Evolutionary conservation across 345 rosid species (phyloP), one percentile per base, ranked within the genome.

Genomic region (Euphorbia tirucalli): DNA sequence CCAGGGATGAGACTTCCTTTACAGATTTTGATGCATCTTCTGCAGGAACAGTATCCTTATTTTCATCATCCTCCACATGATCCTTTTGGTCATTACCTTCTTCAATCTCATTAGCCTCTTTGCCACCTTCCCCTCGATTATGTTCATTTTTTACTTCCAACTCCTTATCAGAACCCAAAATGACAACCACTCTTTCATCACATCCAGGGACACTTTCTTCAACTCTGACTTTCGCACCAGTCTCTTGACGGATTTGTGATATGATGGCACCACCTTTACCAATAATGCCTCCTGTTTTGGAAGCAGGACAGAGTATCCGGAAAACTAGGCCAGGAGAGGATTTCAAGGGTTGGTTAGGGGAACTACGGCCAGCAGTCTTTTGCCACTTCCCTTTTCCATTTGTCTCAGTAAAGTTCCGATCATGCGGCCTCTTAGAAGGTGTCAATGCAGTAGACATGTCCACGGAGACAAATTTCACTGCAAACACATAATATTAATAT

Each of bases 341-440:
- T 62, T 76, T 85, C 14, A 41, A 37, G 37, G 82, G 52, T 43
- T 72, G 80, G 21, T 62, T 74, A 43, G 71, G 75, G 7, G 73
- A 68, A 79, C 64, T 50, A 46, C 64, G 32, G 32, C 73, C 75
- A 11, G 68, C 71, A 22, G 81, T 78, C 80, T 81, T 88, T 61
- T 83, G 93, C 72, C 62, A 64, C 78, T 88, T 85, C 7, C 79
- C 85, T 70, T 84, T 85, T 54, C 85, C 85, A 78, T 81, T 79
- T 48, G 80, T 19, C 72, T 88, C 93, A 4, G 66, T 41, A 61
- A 30, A 28, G 32, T 35, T 79, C 69, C 55, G 65, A 58, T 85
- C 90, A 78, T 54, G 71, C 5, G 82, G 83, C 71, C 96, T 82
- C 81, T 88, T 90, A 30, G 88, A 74, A 69, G 90, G 89, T 1